Percentiles rank a stretch among this genome's conserved stretches.
These are phyloP conservation scores for Triticum monococcum DNA, from an alignment of 176 grass and related monocot genomes.

Conservation along the genomic window DNA sequence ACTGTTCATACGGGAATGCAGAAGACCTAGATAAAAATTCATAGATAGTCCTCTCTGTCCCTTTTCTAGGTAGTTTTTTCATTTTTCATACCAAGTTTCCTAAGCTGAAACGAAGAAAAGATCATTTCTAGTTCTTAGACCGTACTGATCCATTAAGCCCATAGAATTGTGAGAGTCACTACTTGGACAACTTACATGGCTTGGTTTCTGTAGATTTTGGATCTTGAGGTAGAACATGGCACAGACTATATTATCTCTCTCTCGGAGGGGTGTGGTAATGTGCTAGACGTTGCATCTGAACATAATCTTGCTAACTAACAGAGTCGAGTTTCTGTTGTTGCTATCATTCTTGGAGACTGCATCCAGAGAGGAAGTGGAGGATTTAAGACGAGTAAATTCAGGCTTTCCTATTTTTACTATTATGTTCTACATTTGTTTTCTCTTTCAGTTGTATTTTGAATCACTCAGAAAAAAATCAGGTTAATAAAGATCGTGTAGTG, in stretches of 20 bases:
- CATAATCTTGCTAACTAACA: background rate
- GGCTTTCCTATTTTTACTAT: background rate
- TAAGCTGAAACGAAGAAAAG: background rate
- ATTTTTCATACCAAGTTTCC: background rate
- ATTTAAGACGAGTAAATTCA: background rate
- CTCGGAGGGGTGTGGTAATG: conserved; percentile 47
- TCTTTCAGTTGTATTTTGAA: background rate
- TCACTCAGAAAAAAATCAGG: background rate
- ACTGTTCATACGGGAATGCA: background rate
- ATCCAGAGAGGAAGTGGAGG: background rate
- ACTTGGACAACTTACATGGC: conserved; percentile 46
- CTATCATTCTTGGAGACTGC: background rate
- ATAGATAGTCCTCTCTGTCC: background rate
- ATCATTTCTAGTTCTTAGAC: conserved; percentile 52
- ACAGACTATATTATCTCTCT: background rate
- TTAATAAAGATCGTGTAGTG: background rate
- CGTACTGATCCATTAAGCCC: background rate
- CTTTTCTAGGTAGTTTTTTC: background rate
- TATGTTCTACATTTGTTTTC: background rate
- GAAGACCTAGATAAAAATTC: background rate
- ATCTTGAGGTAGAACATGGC: conserved; percentile 30
- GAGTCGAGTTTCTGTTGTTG: background rate
- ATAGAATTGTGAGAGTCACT: conserved; percentile 7
- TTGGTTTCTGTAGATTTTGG: conserved; percentile 57
- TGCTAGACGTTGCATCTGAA: background rate